Evolutionary conservation across 192 early-diverging fungal species (phyloP), one percentile per base, ranked within the genome.

Genomic region (Linnemannia exigua): DNA sequence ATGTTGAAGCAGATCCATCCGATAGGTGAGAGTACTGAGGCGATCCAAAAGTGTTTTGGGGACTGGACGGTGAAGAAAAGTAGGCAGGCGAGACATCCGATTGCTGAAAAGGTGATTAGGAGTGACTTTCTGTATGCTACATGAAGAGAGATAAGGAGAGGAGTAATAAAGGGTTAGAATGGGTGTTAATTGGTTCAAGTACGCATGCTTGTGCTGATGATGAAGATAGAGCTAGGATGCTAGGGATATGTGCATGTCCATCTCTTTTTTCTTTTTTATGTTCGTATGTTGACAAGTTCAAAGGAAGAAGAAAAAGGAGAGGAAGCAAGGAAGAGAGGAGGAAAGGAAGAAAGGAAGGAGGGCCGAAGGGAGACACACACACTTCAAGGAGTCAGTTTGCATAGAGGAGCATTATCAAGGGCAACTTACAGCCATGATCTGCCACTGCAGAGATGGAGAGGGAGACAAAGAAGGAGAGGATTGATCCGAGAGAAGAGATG

Each of bases 381-480:
- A n/a, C n/a, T 38, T 7, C 3, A 52, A 70, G 66, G 28, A 35
- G 48, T 15, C 25, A 3, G 22, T 11, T 63, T 63, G 58, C 58
- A 63, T 63, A 31, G 31, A 12, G 9, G 72, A 54, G n/a, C 22
- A 47, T 50, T 48, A 31, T 72, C 11, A 14, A 31, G 3, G 14
- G 25, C 58, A 7, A 17, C 72, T 75, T 77, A 79, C 76, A 82
- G 20, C 87, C 82, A 73, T 88, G 79, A 80, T 89, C 89, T 35
- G 89, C 89, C 0, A 89, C 77, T 3, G 89, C 77, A 28, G 84
- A 80, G 36, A 89, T 75, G 37, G 83, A 81, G 12, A 87, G 76
- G 48, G 80, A 88, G 11, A 79, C 22, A 66, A 89, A 76, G 28
- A 88, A 87, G 54, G 81, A 79, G 25, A 89, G 54, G 31, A 88